Evolutionary conservation across 495 filamentous ascomycete species (phyloP).

Genomic region (Podospora pseudopauciseta): DNA sequence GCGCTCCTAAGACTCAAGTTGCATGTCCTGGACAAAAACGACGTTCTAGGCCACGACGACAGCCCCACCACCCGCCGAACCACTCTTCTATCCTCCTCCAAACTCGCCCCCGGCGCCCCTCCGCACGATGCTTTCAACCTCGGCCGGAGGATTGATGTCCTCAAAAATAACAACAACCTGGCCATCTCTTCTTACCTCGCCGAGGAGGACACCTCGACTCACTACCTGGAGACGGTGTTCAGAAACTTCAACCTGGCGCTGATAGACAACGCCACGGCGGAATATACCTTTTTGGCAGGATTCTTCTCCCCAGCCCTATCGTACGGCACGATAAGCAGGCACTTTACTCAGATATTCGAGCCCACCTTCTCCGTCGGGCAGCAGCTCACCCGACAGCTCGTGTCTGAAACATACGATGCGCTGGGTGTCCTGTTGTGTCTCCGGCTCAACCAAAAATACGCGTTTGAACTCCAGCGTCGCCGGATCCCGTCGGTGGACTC

Average conservation of each 20-base stretch:
- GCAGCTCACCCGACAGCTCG: conserved; percentile 68
- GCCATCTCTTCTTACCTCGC: conserved; percentile 79
- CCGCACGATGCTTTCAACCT: conserved; percentile 85
- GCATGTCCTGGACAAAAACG: conserved; percentile 75
- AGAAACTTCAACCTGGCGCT: conserved; percentile 91
- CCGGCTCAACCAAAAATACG: conserved; percentile 87
- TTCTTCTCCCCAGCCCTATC: conserved; percentile 71
- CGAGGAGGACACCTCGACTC: conserved; percentile 78
- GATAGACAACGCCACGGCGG: conserved; percentile 88
- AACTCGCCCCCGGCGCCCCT: conserved; percentile 44
- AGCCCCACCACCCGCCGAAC: conserved; percentile 49
- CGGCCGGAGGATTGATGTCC: conserved; percentile 75
- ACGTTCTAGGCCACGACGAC: conserved; percentile 78
- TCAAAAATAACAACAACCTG: conserved; percentile 63
- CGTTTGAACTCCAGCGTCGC: conserved; percentile 87
- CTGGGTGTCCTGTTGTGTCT: conserved; percentile 85
- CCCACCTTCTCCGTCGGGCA: conserved; percentile 80
- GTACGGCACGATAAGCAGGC: conserved; percentile 53
- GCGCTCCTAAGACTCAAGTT: conserved; percentile 81
- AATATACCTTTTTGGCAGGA: conserved; percentile 87
- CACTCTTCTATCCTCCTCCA: conserved; percentile 40
- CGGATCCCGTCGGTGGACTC: conserved; percentile 83
- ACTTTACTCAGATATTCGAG: conserved; percentile 79
- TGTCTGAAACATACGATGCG: conserved; percentile 72
- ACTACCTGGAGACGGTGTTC: conserved; percentile 87